Conservation (phyloP, 371 early-diverging fungal genomes). For the Catenaria anguillulae region DNA sequence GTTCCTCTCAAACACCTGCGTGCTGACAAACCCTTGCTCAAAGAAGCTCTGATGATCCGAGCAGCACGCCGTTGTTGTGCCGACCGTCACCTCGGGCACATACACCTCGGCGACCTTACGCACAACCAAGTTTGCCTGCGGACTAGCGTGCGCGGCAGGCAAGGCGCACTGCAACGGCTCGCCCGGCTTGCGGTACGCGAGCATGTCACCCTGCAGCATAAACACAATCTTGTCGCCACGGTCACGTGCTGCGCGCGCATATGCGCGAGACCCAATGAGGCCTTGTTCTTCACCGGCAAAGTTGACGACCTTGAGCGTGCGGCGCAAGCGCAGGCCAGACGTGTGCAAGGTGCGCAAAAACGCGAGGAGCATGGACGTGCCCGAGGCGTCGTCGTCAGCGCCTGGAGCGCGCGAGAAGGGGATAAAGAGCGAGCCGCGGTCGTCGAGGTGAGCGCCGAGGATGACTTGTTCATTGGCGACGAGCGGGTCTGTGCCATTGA, state of each 20-base stretch:
- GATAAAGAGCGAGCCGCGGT: slow-evolving; percentile 18
- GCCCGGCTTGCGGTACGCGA: slow-evolving; percentile 24
- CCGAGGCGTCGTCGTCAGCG: slow-evolving; percentile 16
- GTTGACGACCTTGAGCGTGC: slow-evolving; percentile 19
- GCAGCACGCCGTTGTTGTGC: slow-evolving; percentile 22
- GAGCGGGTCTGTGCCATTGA: slow-evolving; percentile 21
- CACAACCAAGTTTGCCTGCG: slow-evolving; percentile 12
- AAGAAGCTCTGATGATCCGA: slow-evolving; percentile 21
- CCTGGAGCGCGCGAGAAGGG: slow-evolving; percentile 20
- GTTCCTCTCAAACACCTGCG: slow-evolving; percentile 11
- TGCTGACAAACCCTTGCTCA: not conserved
- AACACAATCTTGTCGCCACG: slow-evolving; percentile 14
- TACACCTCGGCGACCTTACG: slow-evolving; percentile 16
- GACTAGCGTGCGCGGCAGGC: slow-evolving; percentile 20
- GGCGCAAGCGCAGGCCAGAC: slow-evolving; percentile 16
- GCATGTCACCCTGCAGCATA: slow-evolving; percentile 27
- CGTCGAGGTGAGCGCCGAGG: slow-evolving; percentile 24
- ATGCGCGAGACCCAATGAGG: slow-evolving; percentile 21
- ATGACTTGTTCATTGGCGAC: slow-evolving; percentile 22
- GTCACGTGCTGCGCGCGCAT: slow-evolving; percentile 16
- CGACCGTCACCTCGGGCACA: slow-evolving; percentile 20
- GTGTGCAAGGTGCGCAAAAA: slow-evolving; percentile 15
- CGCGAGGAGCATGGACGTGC: slow-evolving; percentile 20
- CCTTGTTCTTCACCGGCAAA: slow-evolving; percentile 29
- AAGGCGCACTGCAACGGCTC: slow-evolving; percentile 22